Conservation (phyloP, 2,329 filamentous ascomycete genomes). For the Lachnellula cervina region DNA sequence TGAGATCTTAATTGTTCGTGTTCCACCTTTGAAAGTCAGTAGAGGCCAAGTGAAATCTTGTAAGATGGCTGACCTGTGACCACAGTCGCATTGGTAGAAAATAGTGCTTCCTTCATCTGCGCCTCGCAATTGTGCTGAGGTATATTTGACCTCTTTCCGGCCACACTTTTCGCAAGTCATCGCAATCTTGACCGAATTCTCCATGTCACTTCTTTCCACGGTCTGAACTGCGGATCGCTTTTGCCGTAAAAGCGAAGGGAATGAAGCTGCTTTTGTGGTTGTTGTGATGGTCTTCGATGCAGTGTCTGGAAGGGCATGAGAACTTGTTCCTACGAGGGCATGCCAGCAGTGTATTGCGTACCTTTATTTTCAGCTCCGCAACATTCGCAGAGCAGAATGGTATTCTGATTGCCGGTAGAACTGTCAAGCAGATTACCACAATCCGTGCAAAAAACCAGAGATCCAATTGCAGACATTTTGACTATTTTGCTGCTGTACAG, state of each 20-base stretch:
- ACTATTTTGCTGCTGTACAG: not conserved
- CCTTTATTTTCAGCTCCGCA: slow-evolving; percentile 83
- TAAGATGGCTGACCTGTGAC: slow-evolving; percentile 61
- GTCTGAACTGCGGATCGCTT: slow-evolving; percentile 84
- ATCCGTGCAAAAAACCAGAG: slow-evolving; percentile 86
- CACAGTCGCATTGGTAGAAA: slow-evolving; percentile 85
- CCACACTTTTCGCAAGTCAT: slow-evolving; percentile 78
- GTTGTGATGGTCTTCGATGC: slow-evolving; percentile 74
- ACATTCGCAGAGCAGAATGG: slow-evolving; percentile 74
- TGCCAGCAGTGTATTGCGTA: slow-evolving; percentile 34
- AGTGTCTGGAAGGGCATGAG: slow-evolving; percentile 46
- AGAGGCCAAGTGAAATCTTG: not conserved
- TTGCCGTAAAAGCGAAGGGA: slow-evolving; percentile 82
- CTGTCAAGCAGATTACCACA: slow-evolving; percentile 87
- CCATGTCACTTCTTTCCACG: slow-evolving; percentile 70
- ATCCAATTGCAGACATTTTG: slow-evolving; percentile 82
- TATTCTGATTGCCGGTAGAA: slow-evolving; percentile 70
- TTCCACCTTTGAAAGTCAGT: slow-evolving; percentile 28
- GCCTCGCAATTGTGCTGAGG: slow-evolving; percentile 79
- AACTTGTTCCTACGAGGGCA: too few relatives aligned
- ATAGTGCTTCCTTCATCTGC: slow-evolving; percentile 94
- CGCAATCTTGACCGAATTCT: slow-evolving; percentile 64
- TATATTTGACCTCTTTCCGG: slow-evolving; percentile 75
- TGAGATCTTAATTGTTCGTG: slow-evolving; percentile 32
- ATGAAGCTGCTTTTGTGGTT: slow-evolving; percentile 80